Evolutionary conservation across 2,329 filamentous ascomycete genomes (phyloP).

Genomic region (Claviceps maximensis): DNA sequence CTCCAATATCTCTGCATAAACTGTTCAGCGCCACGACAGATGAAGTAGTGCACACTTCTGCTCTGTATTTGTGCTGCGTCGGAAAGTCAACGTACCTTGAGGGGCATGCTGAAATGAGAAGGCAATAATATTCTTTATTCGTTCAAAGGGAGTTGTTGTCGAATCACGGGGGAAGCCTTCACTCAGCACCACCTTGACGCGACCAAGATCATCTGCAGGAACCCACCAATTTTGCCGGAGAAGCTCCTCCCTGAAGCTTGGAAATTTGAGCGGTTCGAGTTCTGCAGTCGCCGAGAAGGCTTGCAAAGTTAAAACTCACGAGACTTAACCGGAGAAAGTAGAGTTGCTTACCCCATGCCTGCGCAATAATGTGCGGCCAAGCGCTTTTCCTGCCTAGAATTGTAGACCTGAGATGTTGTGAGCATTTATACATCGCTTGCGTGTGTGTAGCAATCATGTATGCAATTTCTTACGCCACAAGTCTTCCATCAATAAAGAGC

Average conservation of each 20-base stretch:
- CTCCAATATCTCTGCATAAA: constrained; percentile 50
- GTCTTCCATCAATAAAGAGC: constrained; percentile 53
- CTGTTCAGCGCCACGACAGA: background rate
- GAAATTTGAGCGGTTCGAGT: constrained; percentile 54
- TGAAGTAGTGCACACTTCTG: background rate
- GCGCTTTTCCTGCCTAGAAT: constrained; percentile 36
- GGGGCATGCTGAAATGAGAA: constrained; percentile 84
- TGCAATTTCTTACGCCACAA: constrained; percentile 37
- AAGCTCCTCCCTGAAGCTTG: constrained; percentile 55
- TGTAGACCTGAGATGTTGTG: constrained; percentile 31
- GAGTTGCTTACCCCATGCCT: constrained; percentile 25
- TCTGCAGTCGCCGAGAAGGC: constrained; percentile 44
- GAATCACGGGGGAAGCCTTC: constrained; percentile 53
- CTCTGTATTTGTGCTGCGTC: background rate
- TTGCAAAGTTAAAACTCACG: constrained; percentile 11
- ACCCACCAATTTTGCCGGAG: constrained; percentile 60
- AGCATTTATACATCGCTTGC: background rate
- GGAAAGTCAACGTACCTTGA: constrained; percentile 38
- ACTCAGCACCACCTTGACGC: constrained; percentile 64
- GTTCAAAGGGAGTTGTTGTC: constrained; percentile 42
- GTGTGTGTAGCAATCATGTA: background rate
- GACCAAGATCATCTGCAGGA: constrained; percentile 54
- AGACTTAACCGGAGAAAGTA: background rate
- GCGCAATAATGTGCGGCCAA: constrained; percentile 38
- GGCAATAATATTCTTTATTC: constrained; percentile 57